These are phyloP conservation scores for Fusarium bactridioides DNA, from an alignment of 2,329 filamentous ascomycete species.

Conservation along the genomic window DNA sequence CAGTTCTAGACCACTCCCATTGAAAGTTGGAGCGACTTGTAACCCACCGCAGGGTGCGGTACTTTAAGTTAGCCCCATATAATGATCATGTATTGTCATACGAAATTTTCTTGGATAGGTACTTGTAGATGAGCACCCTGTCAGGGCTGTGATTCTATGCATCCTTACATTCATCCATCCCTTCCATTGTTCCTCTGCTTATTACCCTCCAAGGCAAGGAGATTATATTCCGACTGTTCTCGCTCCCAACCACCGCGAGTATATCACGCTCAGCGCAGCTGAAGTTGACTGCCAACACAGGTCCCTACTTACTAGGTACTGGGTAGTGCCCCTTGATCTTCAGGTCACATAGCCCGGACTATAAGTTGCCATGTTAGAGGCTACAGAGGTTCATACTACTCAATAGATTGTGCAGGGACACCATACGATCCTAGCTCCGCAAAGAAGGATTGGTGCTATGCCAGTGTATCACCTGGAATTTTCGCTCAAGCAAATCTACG, in stretches of 20 bases:
- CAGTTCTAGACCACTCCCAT: slow-evolving; percentile 38
- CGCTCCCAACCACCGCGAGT: neutral
- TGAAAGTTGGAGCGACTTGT: slow-evolving; percentile 28
- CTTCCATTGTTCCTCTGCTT: slow-evolving; percentile 14
- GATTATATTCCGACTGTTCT: slow-evolving; percentile 16
- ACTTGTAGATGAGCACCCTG: slow-evolving; percentile 42
- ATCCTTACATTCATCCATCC: slow-evolving; percentile 18
- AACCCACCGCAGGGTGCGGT: slow-evolving; percentile 37
- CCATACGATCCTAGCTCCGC: slow-evolving; percentile 26
- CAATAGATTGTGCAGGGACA: slow-evolving; percentile 30
- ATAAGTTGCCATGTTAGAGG: slow-evolving; percentile 1
- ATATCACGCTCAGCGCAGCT: neutral
- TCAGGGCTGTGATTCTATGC: slow-evolving; percentile 9
- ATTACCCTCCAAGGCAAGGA: slow-evolving; percentile 5
- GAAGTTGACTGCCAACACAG: neutral
- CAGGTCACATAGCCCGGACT: slow-evolving; percentile 5
- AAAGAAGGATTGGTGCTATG: slow-evolving; percentile 22
- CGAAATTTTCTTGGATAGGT: slow-evolving; percentile 46
- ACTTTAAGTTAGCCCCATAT: slow-evolving; percentile 45
- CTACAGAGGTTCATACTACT: slow-evolving; percentile 1
- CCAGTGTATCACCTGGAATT: slow-evolving; percentile 35
- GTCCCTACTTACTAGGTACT: neutral
- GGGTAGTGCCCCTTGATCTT: neutral
- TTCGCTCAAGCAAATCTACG: slow-evolving; percentile 1
- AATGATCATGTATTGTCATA: slow-evolving; percentile 48